Conservation (phyloP, 805 yeast genomes). For the Diddensiella santjacobensis region DNA sequence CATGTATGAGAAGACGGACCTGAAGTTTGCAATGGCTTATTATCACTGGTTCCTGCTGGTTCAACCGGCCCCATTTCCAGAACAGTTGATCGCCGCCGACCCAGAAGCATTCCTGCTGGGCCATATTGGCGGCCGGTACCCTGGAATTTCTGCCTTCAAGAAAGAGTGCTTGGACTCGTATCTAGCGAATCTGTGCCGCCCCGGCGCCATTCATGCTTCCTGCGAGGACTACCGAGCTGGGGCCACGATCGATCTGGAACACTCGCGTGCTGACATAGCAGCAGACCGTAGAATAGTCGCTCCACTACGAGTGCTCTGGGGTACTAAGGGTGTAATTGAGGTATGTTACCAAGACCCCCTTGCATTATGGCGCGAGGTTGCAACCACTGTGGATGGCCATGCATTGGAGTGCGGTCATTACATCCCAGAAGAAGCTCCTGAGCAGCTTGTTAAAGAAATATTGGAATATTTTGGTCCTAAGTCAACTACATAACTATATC, state of each 20-base stretch:
- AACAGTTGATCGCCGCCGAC: constrained; percentile 11
- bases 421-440: constrained; percentile 14
- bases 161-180: constrained; percentile 4
- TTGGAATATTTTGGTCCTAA: constrained; percentile 2
- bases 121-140: background rate
- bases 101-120: constrained; percentile 9
- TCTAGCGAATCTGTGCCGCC: constrained; percentile 1
- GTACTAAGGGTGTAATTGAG: constrained; percentile 13
- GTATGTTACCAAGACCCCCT: constrained; percentile 10
- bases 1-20: constrained; percentile 16
- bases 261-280: constrained; percentile 11
- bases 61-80: constrained; percentile 20
- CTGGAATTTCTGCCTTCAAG: constrained; percentile 5
- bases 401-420: constrained; percentile 30
- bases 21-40: constrained; percentile 12
- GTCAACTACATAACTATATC: too few relatives aligned
- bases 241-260: constrained; percentile 15
- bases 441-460: constrained; percentile 5
- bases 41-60: constrained; percentile 20
- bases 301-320: constrained; percentile 19
- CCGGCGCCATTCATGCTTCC: constrained; percentile 12
- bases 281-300: constrained; percentile 1
- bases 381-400: constrained; percentile 38
- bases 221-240: constrained; percentile 22
- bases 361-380: constrained; percentile 13